A percentile compares a stretch with the other conserved stretches of the same genome.
Evolutionary conservation across 768 basidiomycete species (phyloP).

Genomic region (Termitomyces sp.): DNA sequence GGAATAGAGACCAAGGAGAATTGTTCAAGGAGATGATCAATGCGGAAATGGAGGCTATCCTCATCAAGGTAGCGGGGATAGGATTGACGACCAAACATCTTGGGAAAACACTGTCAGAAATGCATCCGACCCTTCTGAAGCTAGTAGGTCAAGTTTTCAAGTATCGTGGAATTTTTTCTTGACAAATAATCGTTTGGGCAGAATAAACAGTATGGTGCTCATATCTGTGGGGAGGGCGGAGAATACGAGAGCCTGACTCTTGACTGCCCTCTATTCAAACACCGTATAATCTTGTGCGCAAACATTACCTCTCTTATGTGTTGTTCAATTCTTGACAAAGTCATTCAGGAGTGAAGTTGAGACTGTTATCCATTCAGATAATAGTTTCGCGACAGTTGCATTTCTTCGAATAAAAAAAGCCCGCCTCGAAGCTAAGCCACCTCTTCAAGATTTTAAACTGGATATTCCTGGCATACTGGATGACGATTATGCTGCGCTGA

Average conservation of each 20-base stretch:
- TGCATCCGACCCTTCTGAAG: slow-evolving; percentile 67
- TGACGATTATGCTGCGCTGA: slow-evolving; percentile 29
- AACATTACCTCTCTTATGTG: neutral
- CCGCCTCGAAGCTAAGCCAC: slow-evolving; percentile 51
- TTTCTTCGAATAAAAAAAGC: slow-evolving; percentile 80
- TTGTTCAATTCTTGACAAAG: neutral
- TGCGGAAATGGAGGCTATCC: slow-evolving; percentile 70
- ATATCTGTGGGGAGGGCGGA: slow-evolving; percentile 96
- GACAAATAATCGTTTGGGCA: slow-evolving; percentile 21
- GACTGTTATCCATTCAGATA: slow-evolving; percentile 74
- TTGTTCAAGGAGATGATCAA: slow-evolving; percentile 85
- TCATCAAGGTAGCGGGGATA: slow-evolving; percentile 96
- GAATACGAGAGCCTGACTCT: slow-evolving; percentile 95
- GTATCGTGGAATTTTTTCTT: neutral
- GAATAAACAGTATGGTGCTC: slow-evolving; percentile 83
- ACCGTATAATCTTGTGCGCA: slow-evolving; percentile 63
- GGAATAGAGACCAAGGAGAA: slow-evolving; percentile 89
- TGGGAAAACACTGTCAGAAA: slow-evolving; percentile 67
- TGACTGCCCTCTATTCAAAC: slow-evolving; percentile 86
- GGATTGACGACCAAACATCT: slow-evolving; percentile 79
- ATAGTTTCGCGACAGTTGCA: slow-evolving; percentile 86
- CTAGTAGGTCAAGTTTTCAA: slow-evolving; percentile 47
- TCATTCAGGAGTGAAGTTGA: slow-evolving; percentile 54
- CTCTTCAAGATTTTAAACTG: slow-evolving; percentile 13
- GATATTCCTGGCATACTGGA: slow-evolving; percentile 53